Conservation (phyloP, 1,139 yeast species). For the Barnettozyma hawaiiensis region DNA sequence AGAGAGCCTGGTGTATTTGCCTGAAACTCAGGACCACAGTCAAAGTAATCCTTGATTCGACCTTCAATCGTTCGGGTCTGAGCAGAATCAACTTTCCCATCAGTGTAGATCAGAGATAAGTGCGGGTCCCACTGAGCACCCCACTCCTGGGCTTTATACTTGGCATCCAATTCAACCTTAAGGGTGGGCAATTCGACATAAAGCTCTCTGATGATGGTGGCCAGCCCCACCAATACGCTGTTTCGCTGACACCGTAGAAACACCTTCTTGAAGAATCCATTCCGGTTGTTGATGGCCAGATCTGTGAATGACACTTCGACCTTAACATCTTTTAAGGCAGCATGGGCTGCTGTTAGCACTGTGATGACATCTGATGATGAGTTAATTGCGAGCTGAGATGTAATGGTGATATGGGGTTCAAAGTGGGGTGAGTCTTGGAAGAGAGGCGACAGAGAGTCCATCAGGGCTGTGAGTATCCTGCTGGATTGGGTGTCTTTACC, state of each 20-base stretch:
- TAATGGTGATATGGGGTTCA: conserved; percentile 75
- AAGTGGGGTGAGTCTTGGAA: conserved; percentile 65
- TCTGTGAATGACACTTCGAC: conserved; percentile 14
- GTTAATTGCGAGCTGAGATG: conserved; percentile 50
- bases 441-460: conserved; percentile 59
- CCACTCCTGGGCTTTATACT: conserved; percentile 43
- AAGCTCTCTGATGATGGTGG: conserved; percentile 63
- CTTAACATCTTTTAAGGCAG: conserved; percentile 45
- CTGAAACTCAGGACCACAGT: conserved; percentile 38
- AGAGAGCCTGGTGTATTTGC: conserved; percentile 32
- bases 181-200: conserved; percentile 41
- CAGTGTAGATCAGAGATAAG: conserved; percentile 65
- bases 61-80: conserved; percentile 60
- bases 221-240: conserved; percentile 58
- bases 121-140: conserved; percentile 64
- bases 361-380: conserved; percentile 52
- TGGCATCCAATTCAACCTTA: conserved; percentile 24
- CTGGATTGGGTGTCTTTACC: conserved; percentile 46
- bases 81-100: conserved; percentile 66
- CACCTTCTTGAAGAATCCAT: conserved; percentile 54
- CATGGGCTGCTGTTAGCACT: conserved; percentile 59
- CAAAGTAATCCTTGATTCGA: conserved; percentile 64
- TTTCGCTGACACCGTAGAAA: conserved; percentile 51
- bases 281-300: conserved; percentile 31
- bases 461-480: conserved; percentile 55